Conservation (phyloP, 352 stramenopile species). For the Pythium scleroteichum region DNA sequence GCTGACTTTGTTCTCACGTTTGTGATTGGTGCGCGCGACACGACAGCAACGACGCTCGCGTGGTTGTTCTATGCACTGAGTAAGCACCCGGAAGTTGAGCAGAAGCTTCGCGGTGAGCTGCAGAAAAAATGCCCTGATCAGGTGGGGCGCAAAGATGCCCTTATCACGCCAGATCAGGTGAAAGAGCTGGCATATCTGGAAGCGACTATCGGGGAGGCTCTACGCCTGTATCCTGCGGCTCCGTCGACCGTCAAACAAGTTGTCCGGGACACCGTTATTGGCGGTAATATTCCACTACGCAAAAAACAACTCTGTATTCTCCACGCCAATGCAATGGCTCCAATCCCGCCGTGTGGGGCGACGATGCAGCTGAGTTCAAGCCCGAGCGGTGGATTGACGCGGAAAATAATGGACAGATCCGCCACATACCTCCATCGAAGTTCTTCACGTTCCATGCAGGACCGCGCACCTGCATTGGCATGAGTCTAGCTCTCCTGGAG, state of each 20-base stretch:
- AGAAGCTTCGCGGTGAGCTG: constrained; percentile 52
- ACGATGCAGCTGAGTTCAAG: constrained; percentile 57
- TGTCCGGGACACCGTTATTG: constrained; percentile 52
- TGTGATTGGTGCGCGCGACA: constrained; percentile 75
- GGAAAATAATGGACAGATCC: constrained; percentile 2
- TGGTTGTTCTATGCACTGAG: constrained; percentile 77
- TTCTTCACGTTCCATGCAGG: constrained; percentile 39
- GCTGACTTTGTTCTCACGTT: constrained; percentile 71
- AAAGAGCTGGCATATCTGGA: constrained; percentile 58
- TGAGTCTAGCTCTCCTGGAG: constrained; percentile 39
- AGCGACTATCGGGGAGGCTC: constrained; percentile 57
- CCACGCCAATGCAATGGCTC: constrained; percentile 33
- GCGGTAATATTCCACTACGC: constrained; percentile 26
- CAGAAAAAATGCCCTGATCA: constrained; percentile 21
- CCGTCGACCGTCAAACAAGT: constrained; percentile 58
- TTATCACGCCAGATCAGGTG: constrained; percentile 48
- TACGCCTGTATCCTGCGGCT: constrained; percentile 66
- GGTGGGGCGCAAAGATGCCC: constrained; percentile 23
- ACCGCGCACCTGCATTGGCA: constrained; percentile 37
- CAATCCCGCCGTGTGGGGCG: constrained; percentile 40
- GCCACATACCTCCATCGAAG: constrained; percentile 19
- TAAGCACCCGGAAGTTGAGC: constrained; percentile 52
- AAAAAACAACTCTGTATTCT: constrained; percentile 31
- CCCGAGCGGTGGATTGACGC: constrained; percentile 59
- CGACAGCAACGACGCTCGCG: constrained; percentile 60